phyloP scores from a whole-genome alignment of 306 rosid species.

The Vigna unguiculata region DNA sequence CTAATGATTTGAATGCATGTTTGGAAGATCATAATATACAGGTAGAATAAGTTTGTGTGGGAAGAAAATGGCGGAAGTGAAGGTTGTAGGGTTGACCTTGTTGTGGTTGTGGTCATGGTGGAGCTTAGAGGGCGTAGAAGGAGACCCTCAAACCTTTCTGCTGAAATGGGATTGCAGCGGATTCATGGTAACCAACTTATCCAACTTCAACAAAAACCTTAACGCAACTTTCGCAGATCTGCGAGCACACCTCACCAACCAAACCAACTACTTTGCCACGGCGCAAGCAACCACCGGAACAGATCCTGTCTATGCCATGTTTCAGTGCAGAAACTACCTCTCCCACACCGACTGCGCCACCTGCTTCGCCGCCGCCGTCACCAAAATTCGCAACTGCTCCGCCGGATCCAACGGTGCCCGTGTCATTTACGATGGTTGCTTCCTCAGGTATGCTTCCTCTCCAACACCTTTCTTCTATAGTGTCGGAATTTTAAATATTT shows the following conservation, averaged over 20 bases:
- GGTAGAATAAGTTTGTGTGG: too few relatives aligned
- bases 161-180: conserved; percentile 67
- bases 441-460: conserved; percentile 62
- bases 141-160: conserved; percentile 54
- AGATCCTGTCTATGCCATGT: neutral
- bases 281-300: conserved; percentile 11
- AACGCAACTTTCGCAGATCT: conserved; percentile 54
- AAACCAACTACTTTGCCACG: conserved; percentile 54
- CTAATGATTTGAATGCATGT: too few relatives aligned
- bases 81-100: neutral
- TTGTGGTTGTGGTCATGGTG: conserved; percentile 36
- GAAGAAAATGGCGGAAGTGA: neutral
- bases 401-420: conserved; percentile 60
- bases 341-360: neutral
- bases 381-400: conserved; percentile 26
- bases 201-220: conserved; percentile 55
- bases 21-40: too few relatives aligned
- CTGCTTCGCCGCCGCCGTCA: neutral
- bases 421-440: conserved; percentile 69
- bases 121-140: conserved; percentile 7
- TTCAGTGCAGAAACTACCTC: neutral
- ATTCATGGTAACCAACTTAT: conserved; percentile 50
- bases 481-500: too few relatives aligned
- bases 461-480: too few relatives aligned
- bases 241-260: conserved; percentile 35